phyloP scores from a whole-genome alignment of 2,329 filamentous ascomycete genomes.

The Sporothrix dimorphospora region DNA sequence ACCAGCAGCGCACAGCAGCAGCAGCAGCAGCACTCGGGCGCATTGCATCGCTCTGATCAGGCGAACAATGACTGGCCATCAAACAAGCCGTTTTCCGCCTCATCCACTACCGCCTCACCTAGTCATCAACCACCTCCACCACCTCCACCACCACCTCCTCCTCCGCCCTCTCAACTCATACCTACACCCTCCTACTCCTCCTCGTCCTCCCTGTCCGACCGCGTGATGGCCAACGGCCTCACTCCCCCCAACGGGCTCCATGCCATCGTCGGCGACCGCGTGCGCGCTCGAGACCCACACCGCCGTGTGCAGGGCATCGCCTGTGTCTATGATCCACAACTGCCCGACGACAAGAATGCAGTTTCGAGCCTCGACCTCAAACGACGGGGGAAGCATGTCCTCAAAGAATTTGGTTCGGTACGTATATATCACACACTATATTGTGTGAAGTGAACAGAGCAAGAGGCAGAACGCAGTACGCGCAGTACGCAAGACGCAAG shows the following conservation, averaged over 20 bases:
- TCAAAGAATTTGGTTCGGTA: slow-evolving; percentile 69
- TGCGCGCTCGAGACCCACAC: slow-evolving; percentile 60
- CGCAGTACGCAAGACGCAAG: slow-evolving; percentile 17
- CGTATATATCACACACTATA: slow-evolving; percentile 46
- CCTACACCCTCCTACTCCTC: slow-evolving; percentile 6
- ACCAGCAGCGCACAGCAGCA: background rate
- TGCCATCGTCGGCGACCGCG: slow-evolving; percentile 43
- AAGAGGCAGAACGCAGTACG: slow-evolving; percentile 5
- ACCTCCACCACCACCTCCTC: slow-evolving; percentile 43
- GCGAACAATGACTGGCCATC: background rate
- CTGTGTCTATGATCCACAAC: slow-evolving; percentile 64
- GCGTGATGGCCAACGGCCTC: slow-evolving; percentile 39
- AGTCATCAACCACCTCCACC: slow-evolving; percentile 54
- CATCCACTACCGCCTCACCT: slow-evolving; percentile 55
- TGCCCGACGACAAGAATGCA: slow-evolving; percentile 49
- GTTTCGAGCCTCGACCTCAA: slow-evolving; percentile 52
- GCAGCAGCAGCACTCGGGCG: background rate
- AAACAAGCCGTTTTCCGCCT: slow-evolving; percentile 35
- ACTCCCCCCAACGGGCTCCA: background rate
- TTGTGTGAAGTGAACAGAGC: slow-evolving; percentile 6
- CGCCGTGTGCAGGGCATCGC: slow-evolving; percentile 59
- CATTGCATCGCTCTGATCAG: background rate
- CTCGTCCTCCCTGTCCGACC: slow-evolving; percentile 22
- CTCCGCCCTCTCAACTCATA: slow-evolving; percentile 37
- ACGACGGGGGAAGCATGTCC: slow-evolving; percentile 62